These are phyloP conservation scores for Oryza punctata DNA, from an alignment of 176 grass and related monocot species.

Conservation along the genomic window DNA sequence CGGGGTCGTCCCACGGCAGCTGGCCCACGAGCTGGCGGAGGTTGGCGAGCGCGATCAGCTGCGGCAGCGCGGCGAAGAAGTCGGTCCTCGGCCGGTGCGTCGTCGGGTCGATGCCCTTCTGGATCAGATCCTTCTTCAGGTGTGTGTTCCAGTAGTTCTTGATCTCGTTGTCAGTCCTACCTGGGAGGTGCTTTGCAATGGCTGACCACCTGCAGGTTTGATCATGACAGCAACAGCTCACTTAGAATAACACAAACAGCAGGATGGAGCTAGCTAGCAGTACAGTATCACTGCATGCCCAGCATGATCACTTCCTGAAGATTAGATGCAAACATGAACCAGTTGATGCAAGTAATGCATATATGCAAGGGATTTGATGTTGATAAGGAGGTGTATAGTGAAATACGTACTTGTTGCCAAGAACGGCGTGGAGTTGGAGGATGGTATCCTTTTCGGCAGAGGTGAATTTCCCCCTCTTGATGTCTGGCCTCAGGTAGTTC, in stretches of 20 bases:
- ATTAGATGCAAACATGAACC: slow-evolving; percentile 18
- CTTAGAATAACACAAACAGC: slow-evolving; percentile 22
- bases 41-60: slow-evolving; percentile 77
- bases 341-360: slow-evolving; percentile 21
- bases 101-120: slow-evolving; percentile 98
- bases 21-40: slow-evolving; percentile 77
- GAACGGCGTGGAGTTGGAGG: slow-evolving; percentile 75
- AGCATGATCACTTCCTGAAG: neutral
- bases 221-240: slow-evolving; percentile 12
- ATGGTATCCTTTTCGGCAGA: slow-evolving; percentile 85
- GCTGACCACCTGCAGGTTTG: slow-evolving; percentile 79
- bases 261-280: neutral
- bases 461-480: slow-evolving; percentile 96
- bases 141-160: slow-evolving; percentile 99
- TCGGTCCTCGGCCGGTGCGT: slow-evolving; percentile 88
- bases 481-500: slow-evolving; percentile 91
- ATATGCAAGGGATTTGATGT: slow-evolving; percentile 23
- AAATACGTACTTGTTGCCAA: slow-evolving; percentile 88
- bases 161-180: slow-evolving; percentile 94
- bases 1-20: slow-evolving; percentile 61
- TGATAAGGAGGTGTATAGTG: neutral
- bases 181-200: slow-evolving; percentile 72
- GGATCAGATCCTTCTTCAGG: slow-evolving; percentile 98
- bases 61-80: slow-evolving; percentile 83
- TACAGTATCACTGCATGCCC: neutral